Base-by-base conservation (phyloP, 306 rosid genomes). In the Malus fusca region DNA sequence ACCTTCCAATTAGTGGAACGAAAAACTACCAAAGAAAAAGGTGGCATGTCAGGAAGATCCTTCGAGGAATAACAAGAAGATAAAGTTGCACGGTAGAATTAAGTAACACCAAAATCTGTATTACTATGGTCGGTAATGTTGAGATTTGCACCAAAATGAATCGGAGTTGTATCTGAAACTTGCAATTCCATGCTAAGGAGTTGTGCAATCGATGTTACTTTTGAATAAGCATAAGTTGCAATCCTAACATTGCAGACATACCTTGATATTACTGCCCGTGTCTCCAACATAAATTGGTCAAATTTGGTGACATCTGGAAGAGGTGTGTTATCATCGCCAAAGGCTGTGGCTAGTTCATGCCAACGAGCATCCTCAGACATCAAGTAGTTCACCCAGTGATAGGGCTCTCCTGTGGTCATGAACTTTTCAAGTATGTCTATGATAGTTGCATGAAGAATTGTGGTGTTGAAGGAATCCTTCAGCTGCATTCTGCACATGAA, bases 261-360 rank as follows among this genome's bases (percentile, higher is more conserved):
- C 99, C 99, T 96, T 72, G 88, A 76, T 79, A 96, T 77, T 61
- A 96, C 98, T n/a, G 81, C 85, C 17, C 76, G 82, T 28, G 96
- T 89, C 88, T 96, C 99, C 70, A 76, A 62, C 91, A 90, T 86
- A 56, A 96, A 98, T 79, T 87, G 92, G 58, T 90, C 90, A 58
- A 89, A 89, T 78, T 88, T 90, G 48, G 91, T 82, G 67, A 80
- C 26, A 59, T 82, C 88, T 21, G 84, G 80, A 80, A 82, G 75
- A 77, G 60, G 75, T 30, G 35, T 25, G 44, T 68, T 81, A 42
- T 82, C 81, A 71, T 53, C 71, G 76, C 87, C 70, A 53, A 86
- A 72, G 85, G 81, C 53, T 6, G 81, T 66, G 56, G 82, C 76
- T 63, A 19, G 82, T 78, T 35, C 78, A 43, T 30, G 58, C 35